A percentile compares a stretch with the other conserved stretches of the same genome.
These are phyloP conservation scores for Bolboschoenus planiculmis DNA, from an alignment of 176 grass and related monocot species.

Conservation along the genomic window DNA sequence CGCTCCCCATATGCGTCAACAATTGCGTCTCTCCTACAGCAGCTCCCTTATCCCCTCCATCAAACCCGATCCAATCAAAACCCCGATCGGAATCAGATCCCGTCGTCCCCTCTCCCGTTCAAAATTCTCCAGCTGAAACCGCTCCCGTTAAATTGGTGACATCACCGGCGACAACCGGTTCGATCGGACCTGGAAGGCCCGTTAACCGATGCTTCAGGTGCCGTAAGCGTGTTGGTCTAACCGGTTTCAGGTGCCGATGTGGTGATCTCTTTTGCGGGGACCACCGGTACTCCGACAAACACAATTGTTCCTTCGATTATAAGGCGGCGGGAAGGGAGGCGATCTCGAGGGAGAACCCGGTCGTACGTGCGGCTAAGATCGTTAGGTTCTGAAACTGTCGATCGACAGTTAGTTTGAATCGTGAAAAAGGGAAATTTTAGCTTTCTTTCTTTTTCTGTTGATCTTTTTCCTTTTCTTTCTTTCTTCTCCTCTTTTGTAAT, in stretches of 20 bases:
- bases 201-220: constrained; percentile 73
- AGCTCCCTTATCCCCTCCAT: background rate
- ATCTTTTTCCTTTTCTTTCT: constrained; percentile 1
- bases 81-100: constrained; percentile 4
- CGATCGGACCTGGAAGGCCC: constrained; percentile 22
- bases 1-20: constrained; percentile 83
- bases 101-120: background rate
- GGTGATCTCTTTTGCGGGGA: constrained; percentile 80
- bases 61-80: background rate
- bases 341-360: constrained; percentile 80
- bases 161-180: background rate
- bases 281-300: constrained; percentile 92
- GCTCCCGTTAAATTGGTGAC: constrained; percentile 7
- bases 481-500: background rate
- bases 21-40: constrained; percentile 42
- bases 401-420: background rate
- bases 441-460: background rate
- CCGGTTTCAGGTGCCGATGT: constrained; percentile 81
- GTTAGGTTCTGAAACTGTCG: constrained; percentile 48
- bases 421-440: constrained; percentile 12
- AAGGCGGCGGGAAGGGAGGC: constrained; percentile 54
- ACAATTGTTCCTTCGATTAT: constrained; percentile 82
- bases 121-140: background rate
- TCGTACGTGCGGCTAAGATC: constrained; percentile 90
- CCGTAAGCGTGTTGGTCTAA: constrained; percentile 67